These are phyloP conservation scores for Coniochaeta pulveracea DNA, from an alignment of 2,329 filamentous ascomycete genomes.

Conservation along the genomic window DNA sequence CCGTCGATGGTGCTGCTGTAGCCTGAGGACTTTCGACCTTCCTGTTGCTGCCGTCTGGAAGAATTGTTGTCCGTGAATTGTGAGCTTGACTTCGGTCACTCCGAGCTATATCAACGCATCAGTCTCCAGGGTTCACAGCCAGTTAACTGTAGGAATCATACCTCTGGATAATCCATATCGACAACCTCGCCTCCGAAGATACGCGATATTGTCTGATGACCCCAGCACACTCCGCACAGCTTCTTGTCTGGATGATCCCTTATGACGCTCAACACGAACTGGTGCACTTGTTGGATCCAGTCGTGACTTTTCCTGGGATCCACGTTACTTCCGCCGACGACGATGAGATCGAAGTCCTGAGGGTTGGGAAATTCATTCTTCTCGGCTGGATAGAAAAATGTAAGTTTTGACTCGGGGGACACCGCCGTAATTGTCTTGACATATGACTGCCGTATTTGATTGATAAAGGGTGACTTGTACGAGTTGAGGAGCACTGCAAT, in stretches of 20 bases:
- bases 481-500: constrained; percentile 26
- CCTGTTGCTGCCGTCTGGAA: constrained; percentile 16
- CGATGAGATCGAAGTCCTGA: constrained; percentile 26
- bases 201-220: constrained; percentile 28
- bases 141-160: constrained; percentile 10
- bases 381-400: constrained; percentile 26
- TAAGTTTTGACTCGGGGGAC: constrained; percentile 16
- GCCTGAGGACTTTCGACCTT: constrained; percentile 12
- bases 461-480: constrained; percentile 22
- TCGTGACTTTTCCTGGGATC: constrained; percentile 24
- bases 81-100: constrained; percentile 23
- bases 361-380: constrained; percentile 21
- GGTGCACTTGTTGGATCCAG: constrained; percentile 30
- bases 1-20: constrained; percentile 31
- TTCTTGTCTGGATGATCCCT: constrained; percentile 18
- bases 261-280: constrained; percentile 23
- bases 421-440: constrained; percentile 20
- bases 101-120: constrained; percentile 16
- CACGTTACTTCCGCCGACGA: constrained; percentile 29
- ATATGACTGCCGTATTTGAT: constrained; percentile 23
- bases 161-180: constrained; percentile 25
- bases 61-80: constrained; percentile 23
- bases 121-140: not conserved
- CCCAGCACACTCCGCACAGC: constrained; percentile 28
- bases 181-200: constrained; percentile 25